Base-by-base conservation (phyloP, 805 yeast species). In the Yarrowia hollandica region DNA sequence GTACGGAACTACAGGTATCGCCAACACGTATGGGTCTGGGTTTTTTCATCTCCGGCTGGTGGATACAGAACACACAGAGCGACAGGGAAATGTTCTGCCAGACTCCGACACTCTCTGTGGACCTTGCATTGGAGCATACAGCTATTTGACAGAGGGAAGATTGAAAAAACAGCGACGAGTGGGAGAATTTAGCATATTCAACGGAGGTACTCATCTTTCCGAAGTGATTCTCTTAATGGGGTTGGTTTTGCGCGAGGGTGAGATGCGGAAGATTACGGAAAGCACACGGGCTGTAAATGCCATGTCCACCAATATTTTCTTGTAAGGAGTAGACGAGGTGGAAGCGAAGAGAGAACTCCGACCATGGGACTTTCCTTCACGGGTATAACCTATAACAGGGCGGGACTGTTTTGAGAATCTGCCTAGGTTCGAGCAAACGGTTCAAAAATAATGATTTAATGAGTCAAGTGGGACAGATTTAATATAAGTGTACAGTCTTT, bases 1-100 rank as follows among this genome's bases (percentile, higher is more conserved):
- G 59, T 55, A 39, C 18, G 59, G 59, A 38, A 55, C 59, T 4
- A 55, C 59, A 8, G 59, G 59, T 4, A 28, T 55, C 21, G 48
- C 59, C 30, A 39, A 38, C 23, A 55, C 59, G 8, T 55, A 31
- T 15, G 59, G 59, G 8, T 39, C 50, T 21, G 59, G 59, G 1
- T 55, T 55, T 11, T 55, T 55, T 25, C 39, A 55, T 16, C 23
- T 55, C 5, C 35, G 59, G 3, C 30, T 39, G 5, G 48, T 55
- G 18, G 48, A 38, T 9, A 19, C 44, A 9, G 58, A 52, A 4
- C 44, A 52, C 14, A 48, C 55, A 7, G 39, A 48, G 30, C 28
- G 55, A 5, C 39, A 31, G 22, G 55, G 55, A 9, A 33, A 48
- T 22, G 55, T 48, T n/a, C 39, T 33, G 10, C 55, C 39, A 3